Evolutionary conservation across 1,284 basidiomycete species (phyloP).

Genomic region (Flammula alnicola): DNA sequence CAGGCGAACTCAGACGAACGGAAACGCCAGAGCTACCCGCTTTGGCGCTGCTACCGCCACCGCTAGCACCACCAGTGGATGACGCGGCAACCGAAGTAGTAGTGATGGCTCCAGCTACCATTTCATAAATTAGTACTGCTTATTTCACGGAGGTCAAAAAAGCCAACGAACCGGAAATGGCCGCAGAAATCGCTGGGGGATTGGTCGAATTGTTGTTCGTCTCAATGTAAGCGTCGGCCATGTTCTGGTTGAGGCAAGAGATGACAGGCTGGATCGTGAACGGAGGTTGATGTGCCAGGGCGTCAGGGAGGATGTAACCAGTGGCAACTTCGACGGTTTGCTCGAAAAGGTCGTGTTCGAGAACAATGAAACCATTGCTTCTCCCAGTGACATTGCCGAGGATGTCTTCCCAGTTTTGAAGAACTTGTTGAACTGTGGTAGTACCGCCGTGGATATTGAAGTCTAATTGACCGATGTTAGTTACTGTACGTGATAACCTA

Average conservation of each 20-base stretch:
- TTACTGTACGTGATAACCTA: slow-evolving; percentile 6
- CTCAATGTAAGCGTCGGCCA: slow-evolving; percentile 69
- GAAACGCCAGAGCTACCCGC: slow-evolving; percentile 11
- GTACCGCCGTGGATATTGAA: slow-evolving; percentile 76
- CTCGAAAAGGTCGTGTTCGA: slow-evolving; percentile 77
- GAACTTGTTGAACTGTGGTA: slow-evolving; percentile 59
- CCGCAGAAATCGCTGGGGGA: slow-evolving; percentile 44
- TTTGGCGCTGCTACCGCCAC: slow-evolving; percentile 1
- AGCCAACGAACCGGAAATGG: slow-evolving; percentile 24
- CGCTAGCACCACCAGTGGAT: not conserved
- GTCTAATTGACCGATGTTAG: slow-evolving; percentile 46
- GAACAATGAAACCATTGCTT: slow-evolving; percentile 68
- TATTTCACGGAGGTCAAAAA: not conserved
- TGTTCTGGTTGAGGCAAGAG: slow-evolving; percentile 62
- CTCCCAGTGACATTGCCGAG: slow-evolving; percentile 54
- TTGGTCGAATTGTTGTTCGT: slow-evolving; percentile 66
- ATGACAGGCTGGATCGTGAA: slow-evolving; percentile 72
- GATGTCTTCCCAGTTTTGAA: slow-evolving; percentile 69
- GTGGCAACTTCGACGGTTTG: slow-evolving; percentile 72
- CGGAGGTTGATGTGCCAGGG: slow-evolving; percentile 58
- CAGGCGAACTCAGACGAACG: slow-evolving; percentile 1
- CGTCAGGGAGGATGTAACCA: slow-evolving; percentile 73
- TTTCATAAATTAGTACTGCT: slow-evolving; percentile 1
- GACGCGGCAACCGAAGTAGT: slow-evolving; percentile 6
- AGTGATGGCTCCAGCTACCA: slow-evolving; percentile 16